Evolutionary conservation across 768 basidiomycete genomes (phyloP), one percentile per base, ranked within the genome.

Genomic region (Podaxis sp.): DNA sequence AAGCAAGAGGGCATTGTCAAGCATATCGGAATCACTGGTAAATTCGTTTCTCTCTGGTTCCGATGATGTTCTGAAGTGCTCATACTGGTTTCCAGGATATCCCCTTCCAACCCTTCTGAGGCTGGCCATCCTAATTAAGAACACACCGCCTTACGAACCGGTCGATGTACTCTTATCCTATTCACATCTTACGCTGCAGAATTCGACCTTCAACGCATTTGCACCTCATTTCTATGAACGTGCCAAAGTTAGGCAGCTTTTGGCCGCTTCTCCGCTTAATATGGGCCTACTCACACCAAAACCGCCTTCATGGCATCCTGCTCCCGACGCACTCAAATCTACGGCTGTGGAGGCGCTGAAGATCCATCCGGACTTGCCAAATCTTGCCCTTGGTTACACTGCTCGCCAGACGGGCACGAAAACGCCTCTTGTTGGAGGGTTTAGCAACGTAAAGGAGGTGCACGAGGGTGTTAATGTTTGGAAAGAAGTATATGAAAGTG

Each of bases 101-200:
- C 91, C 92, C 10, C 78, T 95, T 25, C 87, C 92, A 7, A 88
- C 88, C 0, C 79, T 95, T n/a, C 80, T 95, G 28, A 87, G 93
- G n/a, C 73, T 94, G 16, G 84, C 92, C 7, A 80, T 92, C 36
- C 77, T 94, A 54, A 82, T 93, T 63, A 76, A 84, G 35, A 84
- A 89, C 67, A 86, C 78, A 18, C 71, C 84, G 7, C 87, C 88
- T 10, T 87, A 80, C 72, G 78, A 80, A 57, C 90, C 93, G 9
- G 69, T 95, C 61, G 93, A 95, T 71, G 79, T 87, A 50, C 71
- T 95, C 28, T 81, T 94, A 48, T 88, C 90, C 14, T 95, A 92
- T 75, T 89, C 86, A 23, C 91, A 95, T 71, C 80, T 91, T 57
- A 86, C 82, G 23, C 76, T 94, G 35, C 90, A 93, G 69, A 92